Evolutionary conservation across 768 basidiomycete species (phyloP).

Genomic region (Pleurotus salmoneostramineus): DNA sequence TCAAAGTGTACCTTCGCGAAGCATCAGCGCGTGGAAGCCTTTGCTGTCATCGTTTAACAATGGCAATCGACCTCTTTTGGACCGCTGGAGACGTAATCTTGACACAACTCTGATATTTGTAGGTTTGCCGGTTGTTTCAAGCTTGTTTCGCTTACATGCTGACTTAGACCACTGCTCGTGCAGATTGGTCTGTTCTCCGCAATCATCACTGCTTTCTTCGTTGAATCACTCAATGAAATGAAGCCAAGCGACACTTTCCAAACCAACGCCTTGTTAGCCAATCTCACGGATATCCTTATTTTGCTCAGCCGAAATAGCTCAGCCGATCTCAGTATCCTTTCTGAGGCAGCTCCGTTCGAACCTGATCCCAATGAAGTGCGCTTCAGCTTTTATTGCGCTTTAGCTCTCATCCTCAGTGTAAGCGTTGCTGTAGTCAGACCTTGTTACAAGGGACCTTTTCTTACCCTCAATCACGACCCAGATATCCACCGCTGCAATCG

Average conservation of each 20-base stretch:
- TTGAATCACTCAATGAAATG: conserved; percentile 12
- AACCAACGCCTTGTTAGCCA: conserved; percentile 25
- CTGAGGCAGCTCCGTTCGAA: neutral
- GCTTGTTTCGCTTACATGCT: too few species aligned
- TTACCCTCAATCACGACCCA: neutral
- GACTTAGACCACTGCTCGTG: neutral
- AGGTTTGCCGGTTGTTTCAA: neutral
- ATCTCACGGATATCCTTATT: conserved; percentile 19
- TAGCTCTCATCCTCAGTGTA: conserved; percentile 10
- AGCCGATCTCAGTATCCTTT: neutral
- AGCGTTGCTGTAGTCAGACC: neutral
- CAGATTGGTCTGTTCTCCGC: conserved; percentile 17
- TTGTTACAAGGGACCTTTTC: neutral
- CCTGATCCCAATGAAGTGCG: conserved; percentile 8
- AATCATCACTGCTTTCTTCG: conserved; percentile 16
- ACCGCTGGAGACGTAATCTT: conserved; percentile 15
- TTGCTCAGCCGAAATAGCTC: neutral
- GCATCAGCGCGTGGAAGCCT: conserved; percentile 16
- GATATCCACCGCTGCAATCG: conserved; percentile 7
- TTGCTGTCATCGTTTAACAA: conserved; percentile 11
- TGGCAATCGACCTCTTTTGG: conserved; percentile 13
- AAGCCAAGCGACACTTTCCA: conserved; percentile 6
- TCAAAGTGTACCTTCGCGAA: conserved; percentile 15
- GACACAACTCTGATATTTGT: conserved; percentile 18
- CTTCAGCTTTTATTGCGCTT: conserved; percentile 9